A percentile compares a stretch with the other conserved stretches of the same genome.
These are phyloP conservation scores for Talaromyces thailandensis DNA, from an alignment of 495 filamentous ascomycete genomes.

Conservation along the genomic window DNA sequence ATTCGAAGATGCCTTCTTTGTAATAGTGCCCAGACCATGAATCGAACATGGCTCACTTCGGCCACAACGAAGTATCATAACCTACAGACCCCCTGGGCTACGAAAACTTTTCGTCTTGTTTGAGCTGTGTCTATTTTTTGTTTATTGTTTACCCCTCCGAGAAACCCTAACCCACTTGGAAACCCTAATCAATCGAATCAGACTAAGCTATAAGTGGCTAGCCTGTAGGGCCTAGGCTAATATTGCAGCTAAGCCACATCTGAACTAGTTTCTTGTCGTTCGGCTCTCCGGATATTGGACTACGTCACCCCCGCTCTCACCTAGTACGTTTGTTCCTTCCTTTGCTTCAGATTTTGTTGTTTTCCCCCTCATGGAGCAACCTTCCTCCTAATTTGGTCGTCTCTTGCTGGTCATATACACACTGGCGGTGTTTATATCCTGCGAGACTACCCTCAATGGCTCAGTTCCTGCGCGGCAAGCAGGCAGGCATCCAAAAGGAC, in stretches of 20 bases:
- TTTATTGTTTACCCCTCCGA: too few relatives aligned
- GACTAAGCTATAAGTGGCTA: background rate
- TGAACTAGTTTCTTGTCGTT: background rate
- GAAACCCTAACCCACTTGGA: too few relatives aligned
- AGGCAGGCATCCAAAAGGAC: conserved; percentile 85
- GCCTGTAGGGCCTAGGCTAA: background rate
- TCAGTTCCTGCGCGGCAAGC: conserved; percentile 81
- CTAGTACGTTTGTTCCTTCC: too few relatives aligned
- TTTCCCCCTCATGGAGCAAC: background rate
- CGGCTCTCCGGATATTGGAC: background rate
- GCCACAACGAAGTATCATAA: background rate
- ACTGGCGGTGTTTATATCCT: background rate
- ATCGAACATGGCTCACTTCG: background rate
- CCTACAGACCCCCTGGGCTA: background rate
- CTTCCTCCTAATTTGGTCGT: background rate
- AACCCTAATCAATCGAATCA: conserved; percentile 1
- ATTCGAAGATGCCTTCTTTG: background rate
- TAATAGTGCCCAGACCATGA: background rate
- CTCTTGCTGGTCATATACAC: background rate
- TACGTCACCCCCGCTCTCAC: background rate
- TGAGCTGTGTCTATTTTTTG: background rate
- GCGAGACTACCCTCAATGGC: conserved; percentile 45
- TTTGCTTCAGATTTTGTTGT: background rate
- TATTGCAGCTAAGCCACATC: background rate
- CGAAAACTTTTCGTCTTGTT: background rate